Base-by-base conservation (phyloP, 441 rosid species). In the Hura crepitans region DNA sequence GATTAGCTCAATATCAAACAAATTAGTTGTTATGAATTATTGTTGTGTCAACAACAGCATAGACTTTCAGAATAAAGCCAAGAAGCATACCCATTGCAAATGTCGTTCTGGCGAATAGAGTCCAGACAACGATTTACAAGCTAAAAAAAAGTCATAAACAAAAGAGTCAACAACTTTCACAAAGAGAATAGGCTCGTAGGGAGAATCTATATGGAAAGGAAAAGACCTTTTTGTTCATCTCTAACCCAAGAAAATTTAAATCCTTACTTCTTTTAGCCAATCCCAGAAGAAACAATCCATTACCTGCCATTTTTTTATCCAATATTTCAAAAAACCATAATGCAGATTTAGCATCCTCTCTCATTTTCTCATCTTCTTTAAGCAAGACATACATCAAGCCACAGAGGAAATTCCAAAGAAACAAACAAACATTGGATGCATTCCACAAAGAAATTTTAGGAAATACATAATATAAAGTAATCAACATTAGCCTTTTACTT, bases 181-280 rank as follows among this genome's bases (percentile, higher is more conserved):
- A 73, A 39, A 56, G 60, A 75, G 70, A 66, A 30, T 47, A n/a
- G 45, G 10, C 4, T 18, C 51, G 12, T 47, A 43, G 30, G 55
- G 3, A 35, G 22, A 57, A 62, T 17, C 49, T 28, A 55, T 64
- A 27, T 49, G 46, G 61, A 62, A 73, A 69, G 55, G 37, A 65
- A 3, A 68, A 62, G 39, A 87, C 96, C 92, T 85, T 89, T 75
- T 72, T 81, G 63, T 89, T 87, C 18, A 82, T 84, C 84, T 89
- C 92, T 35, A 87, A 59, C 71, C 93, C 96, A 57, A 89, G 96
- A 83, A 86, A 87, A 76, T 89, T 89, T 22, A 85, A 74, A 75
- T 82, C 87, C 66, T 73, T 78, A 74, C 84, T 79, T 67, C 76
- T 83, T 72, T 74, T 65, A 79, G 91, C 85, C 96, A 89, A 87